phyloP scores from a whole-genome alignment of 257 asterid species.

The Cruciata laevipes region DNA sequence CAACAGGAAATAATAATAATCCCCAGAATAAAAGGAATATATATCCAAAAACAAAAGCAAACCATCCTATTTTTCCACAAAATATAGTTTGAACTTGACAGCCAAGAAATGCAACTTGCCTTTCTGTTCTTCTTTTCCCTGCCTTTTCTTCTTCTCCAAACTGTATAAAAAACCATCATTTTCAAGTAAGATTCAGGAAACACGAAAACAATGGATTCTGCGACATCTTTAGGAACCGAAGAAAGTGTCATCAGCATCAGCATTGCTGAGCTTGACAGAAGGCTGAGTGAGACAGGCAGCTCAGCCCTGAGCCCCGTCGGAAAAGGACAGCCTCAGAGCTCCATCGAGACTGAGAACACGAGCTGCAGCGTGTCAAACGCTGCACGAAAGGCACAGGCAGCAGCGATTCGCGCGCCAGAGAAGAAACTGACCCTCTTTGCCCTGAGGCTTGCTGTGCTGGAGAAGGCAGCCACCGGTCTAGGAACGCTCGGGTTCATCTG shows the following conservation, averaged over 20 bases:
- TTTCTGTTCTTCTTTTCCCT: slow-evolving; percentile 47
- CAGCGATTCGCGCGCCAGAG: slow-evolving; percentile 68
- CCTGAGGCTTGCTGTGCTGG: slow-evolving; percentile 80
- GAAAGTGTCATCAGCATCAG: slow-evolving; percentile 48
- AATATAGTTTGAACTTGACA: slow-evolving; percentile 13
- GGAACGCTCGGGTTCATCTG: slow-evolving; percentile 91
- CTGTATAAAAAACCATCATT: slow-evolving; percentile 31
- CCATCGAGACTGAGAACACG: slow-evolving; percentile 28
- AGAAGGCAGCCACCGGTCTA: slow-evolving; percentile 72
- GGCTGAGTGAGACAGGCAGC: slow-evolving; percentile 23
- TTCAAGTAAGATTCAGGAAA: neutral
- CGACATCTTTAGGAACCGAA: slow-evolving; percentile 37
- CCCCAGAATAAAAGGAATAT: neutral
- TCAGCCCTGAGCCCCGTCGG: slow-evolving; percentile 25
- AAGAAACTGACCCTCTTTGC: slow-evolving; percentile 83
- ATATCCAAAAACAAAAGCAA: slow-evolving; percentile 16
- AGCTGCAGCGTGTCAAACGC: slow-evolving; percentile 25
- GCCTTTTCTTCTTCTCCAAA: slow-evolving; percentile 24
- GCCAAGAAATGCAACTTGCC: slow-evolving; percentile 40
- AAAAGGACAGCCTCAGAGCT: slow-evolving; percentile 38
- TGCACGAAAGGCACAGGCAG: slow-evolving; percentile 14
- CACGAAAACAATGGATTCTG: slow-evolving; percentile 35
- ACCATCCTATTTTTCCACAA: slow-evolving; percentile 20
- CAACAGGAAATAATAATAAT: neutral
- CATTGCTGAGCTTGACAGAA: slow-evolving; percentile 34